A percentile compares a stretch with the other conserved stretches of the same genome.
Evolutionary conservation across 2,329 filamentous ascomycete genomes (phyloP).

Genomic region (Cryphonectria japonica): DNA sequence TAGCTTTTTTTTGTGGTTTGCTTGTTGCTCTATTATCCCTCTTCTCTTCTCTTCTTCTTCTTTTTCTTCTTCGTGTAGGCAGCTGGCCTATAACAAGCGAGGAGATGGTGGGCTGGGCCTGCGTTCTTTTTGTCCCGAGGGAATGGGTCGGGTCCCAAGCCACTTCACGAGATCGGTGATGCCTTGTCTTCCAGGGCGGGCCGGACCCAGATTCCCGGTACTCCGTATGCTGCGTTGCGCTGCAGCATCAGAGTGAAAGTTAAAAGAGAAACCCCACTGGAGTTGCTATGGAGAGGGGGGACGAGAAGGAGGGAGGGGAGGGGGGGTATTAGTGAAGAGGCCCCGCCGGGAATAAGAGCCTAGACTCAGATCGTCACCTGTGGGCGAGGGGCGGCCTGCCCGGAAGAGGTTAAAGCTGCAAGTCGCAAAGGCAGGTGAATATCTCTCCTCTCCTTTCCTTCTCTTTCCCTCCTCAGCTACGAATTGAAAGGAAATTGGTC

Average conservation of each 20-base stretch:
- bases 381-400: neutral
- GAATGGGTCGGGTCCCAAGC: slow-evolving; percentile 8
- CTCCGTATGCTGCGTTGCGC: neutral
- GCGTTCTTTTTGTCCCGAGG: slow-evolving; percentile 6
- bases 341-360: slow-evolving; percentile 2
- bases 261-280: neutral
- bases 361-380: neutral
- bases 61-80: neutral
- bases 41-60: neutral
- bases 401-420: neutral
- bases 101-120: neutral
- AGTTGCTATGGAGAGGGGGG: neutral
- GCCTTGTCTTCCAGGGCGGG: slow-evolving; percentile 13
- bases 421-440: neutral
- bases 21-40: neutral
- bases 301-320: neutral
- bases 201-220: slow-evolving; percentile 15
- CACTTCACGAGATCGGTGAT: slow-evolving; percentile 6
- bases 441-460: neutral
- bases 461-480: too few relatives aligned
- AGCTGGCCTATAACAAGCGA: neutral
- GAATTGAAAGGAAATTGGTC: too few relatives aligned
- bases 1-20: neutral
- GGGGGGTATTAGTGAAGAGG: neutral
- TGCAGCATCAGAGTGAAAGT: neutral